Evolutionary conservation across 441 rosid genomes (phyloP), one percentile per base, ranked within the genome.

Genomic region (Dalechampia spathulata): DNA sequence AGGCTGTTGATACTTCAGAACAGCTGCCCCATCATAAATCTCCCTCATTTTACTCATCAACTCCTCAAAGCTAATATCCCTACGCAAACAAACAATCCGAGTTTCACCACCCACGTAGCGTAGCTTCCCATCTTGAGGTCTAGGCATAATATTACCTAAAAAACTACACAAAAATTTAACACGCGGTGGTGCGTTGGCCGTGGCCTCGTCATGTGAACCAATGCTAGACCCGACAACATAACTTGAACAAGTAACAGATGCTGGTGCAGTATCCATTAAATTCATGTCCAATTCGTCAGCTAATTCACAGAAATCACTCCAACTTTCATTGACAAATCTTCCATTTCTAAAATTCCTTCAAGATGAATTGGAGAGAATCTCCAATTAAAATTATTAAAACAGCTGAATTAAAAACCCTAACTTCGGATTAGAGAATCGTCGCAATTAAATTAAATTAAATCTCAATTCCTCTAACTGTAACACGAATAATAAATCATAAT

Each of bases 41-140:
- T 90, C 99, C 67, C 72, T 81, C 99, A 90, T 85, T 72, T 76
- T 85, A 58, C 51, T 73, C 95, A 90, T 83, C 75, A 89, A 70
- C 70, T 89, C 99, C 49, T 83, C 87, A 55, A 72, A 90, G 49
- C 68, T 58, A 48, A 93, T 80, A 61, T 85, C 87, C 60, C 91
- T 74, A 1, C 78, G 72, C 68, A 93, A 69, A 53, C 85, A 81
- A 61, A 89, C 78, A 71, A 93, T 93, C 41, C 96, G 72, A 0
- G 99, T 93, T 75, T 93, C 99, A 26, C 99, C 99, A 23, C 99
- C 97, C 7, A 90, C 97, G 58, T 90, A 87, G 16, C 97, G 76
- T 72, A 93, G 54, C 37, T 87, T 90, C 63, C 91, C 95, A 52
- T 93, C 99, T 52, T 87, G 96, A 13, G 97, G 97, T 36, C 99